Evolutionary conservation across 768 basidiomycete species (phyloP).

Genomic region (Lactarius evosmus): DNA sequence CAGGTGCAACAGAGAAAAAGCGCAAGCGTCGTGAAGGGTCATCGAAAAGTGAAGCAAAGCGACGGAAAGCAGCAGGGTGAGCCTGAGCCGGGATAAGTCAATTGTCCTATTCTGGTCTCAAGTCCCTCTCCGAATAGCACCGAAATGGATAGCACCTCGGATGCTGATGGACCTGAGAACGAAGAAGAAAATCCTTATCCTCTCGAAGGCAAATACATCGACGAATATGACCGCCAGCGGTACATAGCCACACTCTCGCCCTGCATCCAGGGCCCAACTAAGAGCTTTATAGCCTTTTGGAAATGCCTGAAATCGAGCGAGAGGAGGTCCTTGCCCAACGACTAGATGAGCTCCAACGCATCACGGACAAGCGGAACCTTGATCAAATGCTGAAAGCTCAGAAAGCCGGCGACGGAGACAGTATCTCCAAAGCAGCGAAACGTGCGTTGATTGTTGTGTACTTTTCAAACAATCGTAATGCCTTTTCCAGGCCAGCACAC

Average conservation of each 20-base stretch:
- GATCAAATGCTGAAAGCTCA: slow-evolving; percentile 72
- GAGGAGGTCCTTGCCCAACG: slow-evolving; percentile 83
- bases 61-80: slow-evolving; percentile 71
- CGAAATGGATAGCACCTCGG: slow-evolving; percentile 37
- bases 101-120: slow-evolving; percentile 3
- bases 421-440: slow-evolving; percentile 71
- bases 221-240: slow-evolving; percentile 80
- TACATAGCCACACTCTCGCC: slow-evolving; percentile 38
- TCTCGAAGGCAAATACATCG: slow-evolving; percentile 85
- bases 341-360: slow-evolving; percentile 73
- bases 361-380: slow-evolving; percentile 66
- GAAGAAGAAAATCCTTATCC: slow-evolving; percentile 80
- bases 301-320: slow-evolving; percentile 83
- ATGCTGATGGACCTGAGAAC: slow-evolving; percentile 58
- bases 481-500: slow-evolving; percentile 62
- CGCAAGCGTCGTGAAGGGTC: slow-evolving; percentile 54
- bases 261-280: slow-evolving; percentile 25
- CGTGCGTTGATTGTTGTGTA: slow-evolving; percentile 44
- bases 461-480: not conserved
- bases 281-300: slow-evolving; percentile 54
- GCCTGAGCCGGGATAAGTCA: slow-evolving; percentile 43
- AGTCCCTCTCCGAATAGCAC: not conserved
- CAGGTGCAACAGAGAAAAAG: slow-evolving; percentile 65
- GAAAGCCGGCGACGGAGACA: slow-evolving; percentile 51
- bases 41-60: slow-evolving; percentile 50